Percentiles rank a stretch among this genome's conserved stretches.
phyloP scores from a whole-genome alignment of 352 stramenopile genomes.

The Phytophthora colocasiae region DNA sequence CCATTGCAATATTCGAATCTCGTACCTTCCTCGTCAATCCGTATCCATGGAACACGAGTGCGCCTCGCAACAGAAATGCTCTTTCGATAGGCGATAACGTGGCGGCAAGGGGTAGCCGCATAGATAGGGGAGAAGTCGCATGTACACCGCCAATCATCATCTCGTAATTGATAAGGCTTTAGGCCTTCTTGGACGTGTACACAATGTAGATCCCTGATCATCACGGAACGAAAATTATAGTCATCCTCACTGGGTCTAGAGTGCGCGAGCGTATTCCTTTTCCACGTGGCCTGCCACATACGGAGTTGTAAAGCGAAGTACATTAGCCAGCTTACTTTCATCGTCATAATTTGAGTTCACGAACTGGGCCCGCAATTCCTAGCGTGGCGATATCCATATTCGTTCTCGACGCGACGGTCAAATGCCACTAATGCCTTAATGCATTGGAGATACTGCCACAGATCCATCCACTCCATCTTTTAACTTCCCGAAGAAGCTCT shows the following conservation, averaged over 20 bases:
- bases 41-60: slow-evolving; percentile 9
- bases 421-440: background rate
- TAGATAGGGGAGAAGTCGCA: background rate
- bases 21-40: slow-evolving; percentile 14
- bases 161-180: background rate
- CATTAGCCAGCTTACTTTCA: slow-evolving; percentile 25
- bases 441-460: slow-evolving; percentile 15
- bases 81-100: slow-evolving; percentile 26
- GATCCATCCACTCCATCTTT: slow-evolving; percentile 7
- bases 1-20: too few relatives aligned
- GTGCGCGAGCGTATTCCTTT: slow-evolving; percentile 5
- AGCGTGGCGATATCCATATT: too few relatives aligned
- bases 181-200: background rate
- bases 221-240: background rate
- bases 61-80: background rate
- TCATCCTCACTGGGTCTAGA: background rate
- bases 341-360: slow-evolving; percentile 27
- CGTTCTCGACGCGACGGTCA: too few relatives aligned
- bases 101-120: slow-evolving; percentile 19
- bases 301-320: slow-evolving; percentile 30
- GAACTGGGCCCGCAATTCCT: slow-evolving; percentile 2
- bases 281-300: slow-evolving; percentile 22
- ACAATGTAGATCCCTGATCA: background rate
- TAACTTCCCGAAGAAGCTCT: slow-evolving; percentile 39
- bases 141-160: slow-evolving; percentile 9